These are phyloP conservation scores for Xylaria sp. DNA, from an alignment of 2,329 filamentous ascomycete genomes.

Conservation along the genomic window DNA sequence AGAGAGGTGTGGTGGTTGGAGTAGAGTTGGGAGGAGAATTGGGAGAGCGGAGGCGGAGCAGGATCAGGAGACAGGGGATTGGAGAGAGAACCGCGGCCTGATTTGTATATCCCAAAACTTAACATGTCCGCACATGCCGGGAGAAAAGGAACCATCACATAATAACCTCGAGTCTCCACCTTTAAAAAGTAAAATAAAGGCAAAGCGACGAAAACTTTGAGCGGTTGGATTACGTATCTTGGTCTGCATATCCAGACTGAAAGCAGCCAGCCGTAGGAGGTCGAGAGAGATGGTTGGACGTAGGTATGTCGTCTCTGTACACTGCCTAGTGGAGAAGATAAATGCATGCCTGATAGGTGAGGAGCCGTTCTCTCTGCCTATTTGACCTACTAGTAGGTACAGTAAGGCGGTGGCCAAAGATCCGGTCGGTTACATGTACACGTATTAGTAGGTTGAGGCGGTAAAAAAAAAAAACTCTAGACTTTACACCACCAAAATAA, in stretches of 20 bases:
- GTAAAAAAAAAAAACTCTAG: too few species aligned
- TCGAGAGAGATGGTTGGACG: too few species aligned
- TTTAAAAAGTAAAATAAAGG: not conserved
- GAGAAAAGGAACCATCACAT: not conserved
- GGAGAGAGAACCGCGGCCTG: constrained; percentile 8
- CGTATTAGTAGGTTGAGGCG: too few species aligned
- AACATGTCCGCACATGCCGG: not conserved
- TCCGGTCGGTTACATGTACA: too few species aligned
- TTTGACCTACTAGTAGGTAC: too few species aligned
- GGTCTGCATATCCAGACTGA: not conserved
- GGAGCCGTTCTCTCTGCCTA: too few species aligned
- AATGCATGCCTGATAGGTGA: too few species aligned
- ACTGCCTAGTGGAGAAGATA: too few species aligned
- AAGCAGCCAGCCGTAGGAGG: too few species aligned
- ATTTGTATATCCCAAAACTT: not conserved
- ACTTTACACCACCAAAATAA: too few species aligned
- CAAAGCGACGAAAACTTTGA: not conserved
- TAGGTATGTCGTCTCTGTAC: too few species aligned
- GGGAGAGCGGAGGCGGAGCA: not conserved
- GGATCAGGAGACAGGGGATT: not conserved
- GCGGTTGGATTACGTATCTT: not conserved
- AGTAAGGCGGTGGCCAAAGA: too few species aligned
- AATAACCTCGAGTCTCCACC: not conserved
- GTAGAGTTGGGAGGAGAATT: not conserved
- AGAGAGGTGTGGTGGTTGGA: not conserved